Base-by-base conservation (phyloP, 495 filamentous ascomycete species). In the Neurospora sp. region DNA sequence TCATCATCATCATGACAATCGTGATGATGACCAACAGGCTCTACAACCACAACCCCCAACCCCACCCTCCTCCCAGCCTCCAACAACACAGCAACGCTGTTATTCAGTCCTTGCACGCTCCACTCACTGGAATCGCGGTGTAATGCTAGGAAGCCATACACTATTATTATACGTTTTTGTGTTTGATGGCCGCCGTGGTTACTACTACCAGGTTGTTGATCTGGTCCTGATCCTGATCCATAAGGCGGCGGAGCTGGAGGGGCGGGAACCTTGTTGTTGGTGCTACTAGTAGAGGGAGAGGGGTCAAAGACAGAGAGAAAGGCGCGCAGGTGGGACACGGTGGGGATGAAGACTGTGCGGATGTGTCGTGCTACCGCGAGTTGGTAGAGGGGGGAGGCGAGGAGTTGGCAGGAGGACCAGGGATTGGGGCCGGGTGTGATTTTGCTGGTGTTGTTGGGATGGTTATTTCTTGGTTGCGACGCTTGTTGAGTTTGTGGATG, bases 21-120 rank as follows among this genome's bases (percentile, higher is more conserved):
- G 35, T 37, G 35, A 37, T 37, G 35, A 37, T 37, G 35, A 37
- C 35, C 35, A 37, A 37, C 35, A 37, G 35, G 35, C 73, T 86
- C 84, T 9, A 82, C 74, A 38, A 83, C 59, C 12, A 81, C 73
- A 3, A 80, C 77, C 44, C 73, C 73, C 73, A 84, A 81, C 22
- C 77, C 76, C 17, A 74, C 69, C n/a, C 84, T 78, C 38, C 74
- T 73, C 1, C 90, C 89, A 8, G 89, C 84, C 75, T 96, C 94
- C 38, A 94, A 88, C 8, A 91, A 81, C 31, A 81, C 79, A 12
- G 94, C 87, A 17, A 92, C 83, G 6, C 90, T 92, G 76, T 89
- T 88, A 69, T 88, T 88, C 6, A 97, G 79, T 0, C 93, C 94
- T 79, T 97, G 94, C 0, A 90, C 93, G 59, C 92, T 94, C 85